Evolutionary conservation across 345 rosid species (phyloP).

Genomic region (Eucalyptus rudis): DNA sequence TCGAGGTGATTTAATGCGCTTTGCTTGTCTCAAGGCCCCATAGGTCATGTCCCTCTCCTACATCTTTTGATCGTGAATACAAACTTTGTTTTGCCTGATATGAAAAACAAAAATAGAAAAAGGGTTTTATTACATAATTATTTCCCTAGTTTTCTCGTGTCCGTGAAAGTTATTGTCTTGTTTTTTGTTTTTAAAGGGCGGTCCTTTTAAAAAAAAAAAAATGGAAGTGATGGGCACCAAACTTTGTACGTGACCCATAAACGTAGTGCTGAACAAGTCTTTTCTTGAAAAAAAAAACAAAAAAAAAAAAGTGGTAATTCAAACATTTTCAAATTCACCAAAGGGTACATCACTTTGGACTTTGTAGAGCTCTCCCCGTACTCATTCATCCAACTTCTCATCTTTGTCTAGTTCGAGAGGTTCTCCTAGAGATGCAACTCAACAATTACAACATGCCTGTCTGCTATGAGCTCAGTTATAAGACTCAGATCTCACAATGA

Average conservation of each 20-base stretch:
- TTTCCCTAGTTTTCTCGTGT: background rate
- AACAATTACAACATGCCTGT: accelerated
- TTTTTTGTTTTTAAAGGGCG: background rate
- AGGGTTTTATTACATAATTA: background rate
- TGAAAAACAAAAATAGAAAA: background rate
- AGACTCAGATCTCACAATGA: background rate
- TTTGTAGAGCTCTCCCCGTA: background rate
- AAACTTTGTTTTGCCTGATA: background rate
- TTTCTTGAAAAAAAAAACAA: background rate
- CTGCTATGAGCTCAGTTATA: background rate
- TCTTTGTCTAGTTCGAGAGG: background rate
- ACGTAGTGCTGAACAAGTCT: background rate
- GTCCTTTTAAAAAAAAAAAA: background rate
- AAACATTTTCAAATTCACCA: background rate
- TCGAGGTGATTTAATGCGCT: background rate
- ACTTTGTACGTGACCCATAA: background rate
- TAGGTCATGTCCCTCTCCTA: background rate
- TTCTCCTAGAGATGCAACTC: background rate
- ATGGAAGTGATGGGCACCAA: background rate
- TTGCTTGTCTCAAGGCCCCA: background rate
- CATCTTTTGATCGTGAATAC: background rate
- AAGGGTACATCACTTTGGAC: background rate
- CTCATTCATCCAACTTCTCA: background rate
- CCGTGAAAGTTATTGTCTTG: background rate
- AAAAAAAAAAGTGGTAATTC: accelerated